These are phyloP conservation scores for Pichia paraexigua DNA, from an alignment of 805 yeast genomes.

Conservation along the genomic window DNA sequence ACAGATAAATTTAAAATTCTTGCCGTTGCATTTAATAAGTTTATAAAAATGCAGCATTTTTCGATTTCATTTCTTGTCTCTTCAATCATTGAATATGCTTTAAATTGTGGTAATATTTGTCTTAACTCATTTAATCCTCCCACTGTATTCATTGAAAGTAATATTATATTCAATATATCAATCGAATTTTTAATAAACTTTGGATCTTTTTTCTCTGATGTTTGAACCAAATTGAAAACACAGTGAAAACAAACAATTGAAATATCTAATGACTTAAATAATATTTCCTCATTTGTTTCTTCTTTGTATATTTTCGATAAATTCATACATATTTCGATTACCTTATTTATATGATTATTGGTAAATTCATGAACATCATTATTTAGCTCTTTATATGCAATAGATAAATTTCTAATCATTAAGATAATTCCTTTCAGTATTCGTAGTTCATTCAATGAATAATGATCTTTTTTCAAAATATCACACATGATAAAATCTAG, in stretches of 20 bases:
- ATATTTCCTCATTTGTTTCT: background rate
- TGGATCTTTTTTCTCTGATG: background rate
- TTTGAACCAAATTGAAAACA: constrained; percentile 2
- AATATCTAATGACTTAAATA: constrained; percentile 2
- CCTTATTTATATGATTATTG: background rate
- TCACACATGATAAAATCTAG: background rate
- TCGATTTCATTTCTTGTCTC: constrained; percentile 1
- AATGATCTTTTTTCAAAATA: background rate
- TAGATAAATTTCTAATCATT: constrained; percentile 3
- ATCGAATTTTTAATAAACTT: background rate
- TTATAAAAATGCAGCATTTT: background rate
- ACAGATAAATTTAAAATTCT: background rate
- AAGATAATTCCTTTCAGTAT: constrained; percentile 3
- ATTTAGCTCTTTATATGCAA: background rate
- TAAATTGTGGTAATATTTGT: constrained; percentile 5
- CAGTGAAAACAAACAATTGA: constrained; percentile 9
- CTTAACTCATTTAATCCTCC: constrained; percentile 3
- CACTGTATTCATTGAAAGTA: background rate
- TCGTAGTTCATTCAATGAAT: background rate
- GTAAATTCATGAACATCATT: background rate
- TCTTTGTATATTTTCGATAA: background rate
- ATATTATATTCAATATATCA: background rate
- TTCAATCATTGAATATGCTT: background rate
- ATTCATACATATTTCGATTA: background rate
- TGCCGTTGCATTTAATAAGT: background rate